phyloP scores from a whole-genome alignment of 768 basidiomycete species.

The Trametes cinnabarina region DNA sequence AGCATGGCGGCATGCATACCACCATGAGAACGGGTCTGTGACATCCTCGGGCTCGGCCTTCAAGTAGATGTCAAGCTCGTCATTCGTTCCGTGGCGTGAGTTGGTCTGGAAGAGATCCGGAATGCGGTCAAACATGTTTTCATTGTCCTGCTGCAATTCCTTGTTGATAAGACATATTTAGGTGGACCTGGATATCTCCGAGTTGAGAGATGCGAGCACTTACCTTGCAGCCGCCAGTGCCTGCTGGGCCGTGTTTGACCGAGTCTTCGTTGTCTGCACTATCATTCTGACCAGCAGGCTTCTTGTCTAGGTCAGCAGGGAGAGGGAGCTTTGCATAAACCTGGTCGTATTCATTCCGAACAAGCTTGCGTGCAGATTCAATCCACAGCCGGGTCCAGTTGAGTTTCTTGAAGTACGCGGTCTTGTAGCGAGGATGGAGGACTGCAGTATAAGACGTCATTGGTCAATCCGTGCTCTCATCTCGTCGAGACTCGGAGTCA shows the following conservation, averaged over 20 bases:
- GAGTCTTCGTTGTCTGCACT: background rate
- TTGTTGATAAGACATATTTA: too few relatives aligned
- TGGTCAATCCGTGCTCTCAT: background rate
- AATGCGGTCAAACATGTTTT: slow-evolving; percentile 34
- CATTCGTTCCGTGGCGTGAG: slow-evolving; percentile 13
- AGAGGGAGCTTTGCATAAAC: background rate
- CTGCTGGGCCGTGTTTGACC: background rate
- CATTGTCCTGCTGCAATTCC: too few relatives aligned
- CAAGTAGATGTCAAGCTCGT: slow-evolving; percentile 33
- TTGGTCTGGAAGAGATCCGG: slow-evolving; percentile 5
- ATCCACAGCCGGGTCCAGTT: slow-evolving; percentile 14
- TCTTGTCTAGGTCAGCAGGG: background rate
- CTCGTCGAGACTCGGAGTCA: background rate
- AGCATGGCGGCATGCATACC: slow-evolving; percentile 21
- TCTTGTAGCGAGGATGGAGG: slow-evolving; percentile 13
- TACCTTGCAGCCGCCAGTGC: background rate
- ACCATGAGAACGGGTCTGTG: slow-evolving; percentile 31
- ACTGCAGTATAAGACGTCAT: background rate
- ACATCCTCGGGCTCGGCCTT: slow-evolving; percentile 26
- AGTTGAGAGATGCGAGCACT: background rate
- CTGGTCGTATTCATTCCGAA: background rate
- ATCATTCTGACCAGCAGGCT: too few relatives aligned
- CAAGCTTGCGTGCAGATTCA: background rate
- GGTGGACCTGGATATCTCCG: too few relatives aligned
- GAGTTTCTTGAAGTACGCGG: slow-evolving; percentile 9